Percentiles rank a stretch among this genome's conserved stretches.
Conservation (phyloP, 2,329 filamentous ascomycete species). For the Trichophyton rubrum region DNA sequence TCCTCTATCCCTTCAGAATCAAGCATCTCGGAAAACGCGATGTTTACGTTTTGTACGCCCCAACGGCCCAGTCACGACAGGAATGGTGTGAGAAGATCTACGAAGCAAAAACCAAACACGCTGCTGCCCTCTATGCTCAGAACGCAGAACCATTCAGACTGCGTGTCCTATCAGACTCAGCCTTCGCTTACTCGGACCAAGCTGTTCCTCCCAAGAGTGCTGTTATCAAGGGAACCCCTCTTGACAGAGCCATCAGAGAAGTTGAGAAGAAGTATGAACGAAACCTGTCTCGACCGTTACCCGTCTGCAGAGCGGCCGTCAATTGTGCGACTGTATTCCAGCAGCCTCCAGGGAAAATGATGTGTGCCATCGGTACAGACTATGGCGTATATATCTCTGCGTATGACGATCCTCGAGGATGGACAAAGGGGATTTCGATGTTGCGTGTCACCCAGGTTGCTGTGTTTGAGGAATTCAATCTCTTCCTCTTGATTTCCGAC, state of each 20-base stretch:
- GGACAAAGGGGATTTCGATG: conserved; percentile 68
- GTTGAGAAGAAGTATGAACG: conserved; percentile 61
- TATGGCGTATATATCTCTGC: conserved; percentile 87
- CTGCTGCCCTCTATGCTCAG: conserved; percentile 74
- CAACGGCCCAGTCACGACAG: conserved; percentile 57
- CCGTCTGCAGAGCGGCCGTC: conserved; percentile 73
- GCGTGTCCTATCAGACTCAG: conserved; percentile 80
- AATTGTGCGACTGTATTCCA: conserved; percentile 90
- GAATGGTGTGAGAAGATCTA: conserved; percentile 93
- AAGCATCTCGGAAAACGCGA: conserved; percentile 84
- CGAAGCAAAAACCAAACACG: conserved; percentile 87
- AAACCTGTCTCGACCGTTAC: conserved; percentile 52
- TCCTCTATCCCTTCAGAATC: conserved; percentile 86
- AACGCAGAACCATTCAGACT: conserved; percentile 93
- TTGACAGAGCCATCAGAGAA: conserved; percentile 81
- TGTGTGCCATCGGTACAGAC: conserved; percentile 91
- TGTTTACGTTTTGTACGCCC: conserved; percentile 80
- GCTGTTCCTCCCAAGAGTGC: conserved; percentile 54
- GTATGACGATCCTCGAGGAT: conserved; percentile 76
- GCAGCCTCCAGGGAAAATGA: conserved; percentile 63
- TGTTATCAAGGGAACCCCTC: conserved; percentile 75
- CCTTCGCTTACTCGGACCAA: conserved; percentile 46
- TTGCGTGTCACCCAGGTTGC: conserved; percentile 79
- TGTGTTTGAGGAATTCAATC: conserved; percentile 85
- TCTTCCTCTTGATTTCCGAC: conserved; percentile 84